A percentile compares a stretch with the other conserved stretches of the same genome.
Evolutionary conservation across 768 basidiomycete species (phyloP).

Genomic region (Tulasnella sp.): DNA sequence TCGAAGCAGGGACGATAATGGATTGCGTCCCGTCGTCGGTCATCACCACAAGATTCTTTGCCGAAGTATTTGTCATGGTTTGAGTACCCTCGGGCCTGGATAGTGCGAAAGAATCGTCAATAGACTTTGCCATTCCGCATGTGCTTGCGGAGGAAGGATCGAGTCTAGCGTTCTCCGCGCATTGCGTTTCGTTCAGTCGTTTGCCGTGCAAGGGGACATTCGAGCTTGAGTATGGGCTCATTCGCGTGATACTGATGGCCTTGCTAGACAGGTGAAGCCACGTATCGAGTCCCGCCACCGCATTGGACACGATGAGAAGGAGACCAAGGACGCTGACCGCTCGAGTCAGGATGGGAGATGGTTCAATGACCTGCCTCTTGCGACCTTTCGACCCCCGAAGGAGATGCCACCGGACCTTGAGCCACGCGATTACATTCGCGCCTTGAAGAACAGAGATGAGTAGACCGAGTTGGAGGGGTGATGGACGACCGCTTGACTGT

Average conservation of each 20-base stretch:
- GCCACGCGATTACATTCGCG: not conserved
- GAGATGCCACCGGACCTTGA: conserved; percentile 9
- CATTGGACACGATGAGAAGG: conserved; percentile 19
- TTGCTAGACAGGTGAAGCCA: conserved; percentile 13
- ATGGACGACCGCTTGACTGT: not conserved
- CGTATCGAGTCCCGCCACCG: not conserved
- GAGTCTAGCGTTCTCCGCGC: not conserved
- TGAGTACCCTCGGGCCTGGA: not conserved
- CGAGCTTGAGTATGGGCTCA: not conserved
- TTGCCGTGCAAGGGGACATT: not conserved
- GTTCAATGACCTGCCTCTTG: not conserved
- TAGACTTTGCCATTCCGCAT: not conserved
- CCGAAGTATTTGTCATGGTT: not conserved
- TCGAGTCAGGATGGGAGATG: not conserved
- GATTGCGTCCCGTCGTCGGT: not conserved
- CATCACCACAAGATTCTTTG: not conserved
- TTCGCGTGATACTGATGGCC: not conserved
- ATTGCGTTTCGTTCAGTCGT: conserved; percentile 5
- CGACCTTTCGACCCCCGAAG: not conserved
- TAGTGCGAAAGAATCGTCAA: not conserved
- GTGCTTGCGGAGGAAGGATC: not conserved
- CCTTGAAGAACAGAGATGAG: conserved; percentile 6
- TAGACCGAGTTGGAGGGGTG: conserved; percentile 4
- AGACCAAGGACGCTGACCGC: conserved; percentile 5
- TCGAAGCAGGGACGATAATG: not conserved